Conservation (phyloP, 495 filamentous ascomycete species). For the Astrothelium macrocarpum region DNA sequence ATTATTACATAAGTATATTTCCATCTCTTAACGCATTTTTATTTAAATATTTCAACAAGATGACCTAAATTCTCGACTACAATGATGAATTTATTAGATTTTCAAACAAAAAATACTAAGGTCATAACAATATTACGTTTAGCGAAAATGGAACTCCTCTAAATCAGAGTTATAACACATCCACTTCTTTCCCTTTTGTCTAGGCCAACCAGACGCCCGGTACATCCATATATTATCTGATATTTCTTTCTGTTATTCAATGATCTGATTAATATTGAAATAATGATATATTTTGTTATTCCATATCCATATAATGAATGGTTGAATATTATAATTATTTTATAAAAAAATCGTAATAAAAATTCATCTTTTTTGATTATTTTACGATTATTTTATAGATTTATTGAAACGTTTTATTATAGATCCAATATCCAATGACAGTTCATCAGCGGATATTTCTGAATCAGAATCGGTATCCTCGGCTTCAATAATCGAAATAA, state of each 20-base stretch:
- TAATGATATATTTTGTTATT: background rate
- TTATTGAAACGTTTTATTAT: conserved; percentile 10
- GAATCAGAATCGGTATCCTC: conserved; percentile 10
- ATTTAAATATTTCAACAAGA: no score
- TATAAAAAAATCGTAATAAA: no score
- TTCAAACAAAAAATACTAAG: no score
- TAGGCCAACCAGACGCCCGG: background rate
- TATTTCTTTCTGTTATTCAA: background rate
- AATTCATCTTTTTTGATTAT: background rate
- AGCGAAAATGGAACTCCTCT: no score
- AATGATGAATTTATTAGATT: no score
- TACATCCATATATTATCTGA: background rate
- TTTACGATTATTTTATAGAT: background rate
- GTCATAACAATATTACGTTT: no score
- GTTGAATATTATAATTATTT: background rate
- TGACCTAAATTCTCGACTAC: no score
- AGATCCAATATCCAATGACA: conserved; percentile 8
- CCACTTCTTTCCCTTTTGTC: no score
- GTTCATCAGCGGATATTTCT: conserved; percentile 14
- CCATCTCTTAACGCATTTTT: no score
- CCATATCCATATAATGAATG: background rate
- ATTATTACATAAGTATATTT: no score
- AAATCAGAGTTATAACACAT: no score
- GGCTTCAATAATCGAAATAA: no score
- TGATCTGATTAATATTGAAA: background rate